phyloP scores from a whole-genome alignment of 2,329 filamentous ascomycete genomes.

The Exophiala xenobiotica region DNA sequence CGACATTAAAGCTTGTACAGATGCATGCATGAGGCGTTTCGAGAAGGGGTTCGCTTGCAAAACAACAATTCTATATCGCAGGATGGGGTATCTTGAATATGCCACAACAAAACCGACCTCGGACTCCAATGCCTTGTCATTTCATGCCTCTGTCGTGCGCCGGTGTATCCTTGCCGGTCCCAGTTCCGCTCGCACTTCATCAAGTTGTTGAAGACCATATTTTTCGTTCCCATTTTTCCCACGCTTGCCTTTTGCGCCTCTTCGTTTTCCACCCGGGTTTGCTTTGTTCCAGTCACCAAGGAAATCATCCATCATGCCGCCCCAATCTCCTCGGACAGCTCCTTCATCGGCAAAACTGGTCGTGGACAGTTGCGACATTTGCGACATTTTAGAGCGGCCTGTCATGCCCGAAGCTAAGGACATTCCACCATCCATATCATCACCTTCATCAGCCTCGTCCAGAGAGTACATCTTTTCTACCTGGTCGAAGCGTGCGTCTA shows the following conservation, averaged over 20 bases:
- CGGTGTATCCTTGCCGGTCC: conserved; percentile 68
- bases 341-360: conserved; percentile 45
- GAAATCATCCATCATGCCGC: conserved; percentile 91
- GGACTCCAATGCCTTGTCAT: conserved; percentile 1
- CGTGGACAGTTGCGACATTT: conserved; percentile 65
- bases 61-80: conserved; percentile 13
- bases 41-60: conserved; percentile 7
- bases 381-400: conserved; percentile 56
- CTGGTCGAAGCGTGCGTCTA: conserved; percentile 89
- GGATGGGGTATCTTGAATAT: conserved; percentile 21
- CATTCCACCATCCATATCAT: conserved; percentile 50
- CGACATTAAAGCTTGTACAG: conserved; percentile 19
- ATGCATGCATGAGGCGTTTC: conserved; percentile 24
- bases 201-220: conserved; percentile 81
- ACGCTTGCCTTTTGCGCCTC: conserved; percentile 53
- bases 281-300: conserved; percentile 60
- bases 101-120: conserved; percentile 7
- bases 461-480: conserved; percentile 79
- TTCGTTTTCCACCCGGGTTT: conserved; percentile 40
- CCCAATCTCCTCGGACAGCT: conserved; percentile 74
- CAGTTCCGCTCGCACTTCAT: conserved; percentile 79
- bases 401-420: conserved; percentile 49
- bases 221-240: conserved; percentile 79
- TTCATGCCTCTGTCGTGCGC: conserved; percentile 32
- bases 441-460: conserved; percentile 54